phyloP scores from a whole-genome alignment of 108 stramenopile genomes.

The Nitzschia inconspicua region DNA sequence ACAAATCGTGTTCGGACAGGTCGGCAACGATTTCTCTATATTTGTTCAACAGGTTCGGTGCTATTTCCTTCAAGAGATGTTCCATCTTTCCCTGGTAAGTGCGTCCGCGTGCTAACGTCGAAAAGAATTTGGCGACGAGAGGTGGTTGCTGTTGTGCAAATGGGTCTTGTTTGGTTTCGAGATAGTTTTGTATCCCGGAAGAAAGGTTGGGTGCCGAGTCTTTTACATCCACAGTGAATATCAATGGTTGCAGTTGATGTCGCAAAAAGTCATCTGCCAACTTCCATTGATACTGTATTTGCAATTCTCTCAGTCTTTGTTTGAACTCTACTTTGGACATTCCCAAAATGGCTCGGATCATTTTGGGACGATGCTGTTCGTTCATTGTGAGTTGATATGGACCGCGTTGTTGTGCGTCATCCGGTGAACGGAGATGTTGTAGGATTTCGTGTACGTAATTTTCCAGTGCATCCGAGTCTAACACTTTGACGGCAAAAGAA shows the following conservation, averaged over 20 bases:
- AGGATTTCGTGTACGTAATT: too few species aligned
- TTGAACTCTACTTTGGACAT: neutral
- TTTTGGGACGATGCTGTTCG: too few species aligned
- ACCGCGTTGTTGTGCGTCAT: too few species aligned
- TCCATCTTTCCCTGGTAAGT: neutral
- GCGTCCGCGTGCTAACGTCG: neutral
- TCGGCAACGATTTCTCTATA: neutral
- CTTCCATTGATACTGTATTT: neutral
- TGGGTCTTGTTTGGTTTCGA: neutral
- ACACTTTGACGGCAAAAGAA: too few species aligned
- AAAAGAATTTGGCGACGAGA: slow-evolving; percentile 5
- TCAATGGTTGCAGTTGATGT: neutral
- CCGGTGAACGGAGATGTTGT: too few species aligned
- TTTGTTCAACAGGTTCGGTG: neutral
- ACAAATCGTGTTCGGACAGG: neutral
- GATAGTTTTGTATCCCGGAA: neutral
- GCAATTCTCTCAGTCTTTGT: neutral
- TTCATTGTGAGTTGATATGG: too few species aligned
- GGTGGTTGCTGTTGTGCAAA: neutral
- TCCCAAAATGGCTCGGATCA: too few species aligned
- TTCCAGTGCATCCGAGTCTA: too few species aligned
- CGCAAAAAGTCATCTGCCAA: neutral
- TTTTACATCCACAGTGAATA: neutral
- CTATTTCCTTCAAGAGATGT: neutral
- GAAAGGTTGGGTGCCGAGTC: neutral